Percentiles rank a stretch among this genome's conserved stretches.
These are phyloP conservation scores for Echinochloa phyllopogon DNA, from an alignment of 176 grass and related monocot genomes.

Conservation along the genomic window DNA sequence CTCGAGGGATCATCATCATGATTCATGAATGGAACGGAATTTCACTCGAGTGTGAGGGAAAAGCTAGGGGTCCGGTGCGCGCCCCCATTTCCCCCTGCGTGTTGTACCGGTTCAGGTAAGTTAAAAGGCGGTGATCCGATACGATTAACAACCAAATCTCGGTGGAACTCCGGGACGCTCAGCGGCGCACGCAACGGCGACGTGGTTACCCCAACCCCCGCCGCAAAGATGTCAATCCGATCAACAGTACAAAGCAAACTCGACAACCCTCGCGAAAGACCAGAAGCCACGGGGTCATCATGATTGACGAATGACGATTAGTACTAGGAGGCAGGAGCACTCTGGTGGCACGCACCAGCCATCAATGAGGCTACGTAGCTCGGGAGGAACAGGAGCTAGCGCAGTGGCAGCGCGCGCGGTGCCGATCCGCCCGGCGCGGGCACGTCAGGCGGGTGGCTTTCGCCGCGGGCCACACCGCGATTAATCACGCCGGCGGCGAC, in stretches of 20 bases:
- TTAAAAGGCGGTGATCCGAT: slow-evolving; percentile 10
- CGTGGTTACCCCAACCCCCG: background rate
- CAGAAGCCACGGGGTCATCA: background rate
- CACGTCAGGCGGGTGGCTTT: slow-evolving; percentile 36
- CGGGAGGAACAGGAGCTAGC: background rate
- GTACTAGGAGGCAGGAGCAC: background rate
- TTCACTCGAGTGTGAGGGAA: background rate
- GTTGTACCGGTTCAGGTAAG: slow-evolving; percentile 54
- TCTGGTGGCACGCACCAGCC: background rate
- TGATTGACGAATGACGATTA: background rate
- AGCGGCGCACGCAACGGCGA: slow-evolving; percentile 21
- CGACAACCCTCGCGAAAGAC: background rate
- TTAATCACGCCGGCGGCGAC: slow-evolving; percentile 37
- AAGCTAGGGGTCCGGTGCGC: background rate
- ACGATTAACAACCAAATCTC: background rate
- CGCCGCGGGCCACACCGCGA: slow-evolving; percentile 19
- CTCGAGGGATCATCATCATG: background rate
- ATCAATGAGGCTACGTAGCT: background rate
- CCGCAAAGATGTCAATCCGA: background rate
- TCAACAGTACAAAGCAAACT: slow-evolving; percentile 22
- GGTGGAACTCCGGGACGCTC: background rate
- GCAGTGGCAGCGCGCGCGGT: background rate
- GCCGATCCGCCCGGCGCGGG: background rate
- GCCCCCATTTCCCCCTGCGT: slow-evolving; percentile 13
- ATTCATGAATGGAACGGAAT: too few relatives aligned